Conservation (phyloP, 495 filamentous ascomycete genomes). For the Talaromyces wortmannii region DNA sequence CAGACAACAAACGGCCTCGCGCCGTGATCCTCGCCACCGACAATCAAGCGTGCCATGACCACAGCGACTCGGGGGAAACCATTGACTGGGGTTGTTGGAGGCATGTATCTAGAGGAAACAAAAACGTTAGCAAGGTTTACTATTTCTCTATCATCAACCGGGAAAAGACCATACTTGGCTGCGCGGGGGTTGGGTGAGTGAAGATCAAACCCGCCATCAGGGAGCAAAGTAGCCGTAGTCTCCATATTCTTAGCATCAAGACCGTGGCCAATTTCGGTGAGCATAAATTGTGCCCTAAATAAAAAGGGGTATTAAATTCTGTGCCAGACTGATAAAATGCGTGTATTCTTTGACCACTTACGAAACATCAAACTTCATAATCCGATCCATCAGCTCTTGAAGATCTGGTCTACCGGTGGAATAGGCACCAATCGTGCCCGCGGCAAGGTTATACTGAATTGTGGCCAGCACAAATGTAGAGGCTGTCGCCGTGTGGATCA, state of each 20-base stretch:
- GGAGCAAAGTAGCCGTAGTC: constrained; percentile 21
- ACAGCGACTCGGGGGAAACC: constrained; percentile 17
- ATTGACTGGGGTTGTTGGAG: constrained; percentile 17
- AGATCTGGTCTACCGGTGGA: constrained; percentile 15
- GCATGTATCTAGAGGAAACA: constrained; percentile 20
- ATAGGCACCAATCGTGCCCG: constrained; percentile 21
- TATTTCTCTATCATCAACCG: not conserved
- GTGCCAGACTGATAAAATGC: not conserved
- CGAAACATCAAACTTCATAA: constrained; percentile 18
- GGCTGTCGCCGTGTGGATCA: not conserved
- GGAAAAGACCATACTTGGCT: constrained; percentile 13
- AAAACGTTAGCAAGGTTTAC: not conserved
- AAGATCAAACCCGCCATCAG: constrained; percentile 22
- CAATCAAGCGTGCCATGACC: constrained; percentile 21
- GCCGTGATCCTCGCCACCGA: constrained; percentile 16
- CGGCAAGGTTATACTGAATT: constrained; percentile 27
- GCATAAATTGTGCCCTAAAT: constrained; percentile 18
- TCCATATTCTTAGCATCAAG: constrained; percentile 24
- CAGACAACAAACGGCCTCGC: constrained; percentile 22
- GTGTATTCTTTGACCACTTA: constrained; percentile 1
- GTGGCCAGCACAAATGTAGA: constrained; percentile 8
- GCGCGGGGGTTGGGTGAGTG: constrained; percentile 19
- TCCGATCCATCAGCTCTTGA: constrained; percentile 11
- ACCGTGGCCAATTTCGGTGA: constrained; percentile 25
- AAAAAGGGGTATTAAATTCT: not conserved